These are phyloP conservation scores for Deinandra increscens DNA, from an alignment of 129 eudicot species.

Conservation along the genomic window DNA sequence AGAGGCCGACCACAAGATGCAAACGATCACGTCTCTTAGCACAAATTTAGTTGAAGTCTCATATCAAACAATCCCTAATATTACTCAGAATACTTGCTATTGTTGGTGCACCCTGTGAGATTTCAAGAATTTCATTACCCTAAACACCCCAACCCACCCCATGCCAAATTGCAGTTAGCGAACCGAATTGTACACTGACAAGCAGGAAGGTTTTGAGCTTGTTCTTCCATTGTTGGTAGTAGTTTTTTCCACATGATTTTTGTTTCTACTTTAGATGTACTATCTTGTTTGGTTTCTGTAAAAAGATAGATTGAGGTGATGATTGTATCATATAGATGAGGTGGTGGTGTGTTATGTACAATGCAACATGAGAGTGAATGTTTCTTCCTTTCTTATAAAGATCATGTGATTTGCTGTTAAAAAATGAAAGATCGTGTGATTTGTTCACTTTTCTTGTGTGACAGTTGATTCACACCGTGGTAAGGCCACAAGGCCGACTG, in stretches of 20 bases:
- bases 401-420: too few relatives aligned
- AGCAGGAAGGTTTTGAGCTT: slow-evolving; percentile 38
- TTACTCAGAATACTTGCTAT: background rate
- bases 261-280: slow-evolving; percentile 39
- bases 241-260: slow-evolving; percentile 32
- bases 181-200: slow-evolving; percentile 43
- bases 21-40: slow-evolving; percentile 86
- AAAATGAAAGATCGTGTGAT: too few relatives aligned
- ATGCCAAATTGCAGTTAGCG: slow-evolving; percentile 19
- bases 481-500: too few relatives aligned
- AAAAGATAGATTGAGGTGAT: slow-evolving; percentile 29
- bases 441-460: too few relatives aligned
- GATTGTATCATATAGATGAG: slow-evolving; percentile 63
- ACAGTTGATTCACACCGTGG: too few relatives aligned
- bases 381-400: too few relatives aligned
- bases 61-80: background rate
- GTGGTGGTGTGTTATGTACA: slow-evolving; percentile 47
- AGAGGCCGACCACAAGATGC: slow-evolving; percentile 16
- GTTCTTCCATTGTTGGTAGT: slow-evolving; percentile 33
- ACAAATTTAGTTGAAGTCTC: slow-evolving; percentile 53
- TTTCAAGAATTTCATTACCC: too few relatives aligned
- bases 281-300: slow-evolving; percentile 27
- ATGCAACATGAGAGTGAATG: slow-evolving; percentile 48
- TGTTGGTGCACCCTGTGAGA: slow-evolving; percentile 21
- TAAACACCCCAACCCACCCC: too few relatives aligned